Conservation (phyloP, 139 green algal genomes). For the Eudorina sp. region DNA sequence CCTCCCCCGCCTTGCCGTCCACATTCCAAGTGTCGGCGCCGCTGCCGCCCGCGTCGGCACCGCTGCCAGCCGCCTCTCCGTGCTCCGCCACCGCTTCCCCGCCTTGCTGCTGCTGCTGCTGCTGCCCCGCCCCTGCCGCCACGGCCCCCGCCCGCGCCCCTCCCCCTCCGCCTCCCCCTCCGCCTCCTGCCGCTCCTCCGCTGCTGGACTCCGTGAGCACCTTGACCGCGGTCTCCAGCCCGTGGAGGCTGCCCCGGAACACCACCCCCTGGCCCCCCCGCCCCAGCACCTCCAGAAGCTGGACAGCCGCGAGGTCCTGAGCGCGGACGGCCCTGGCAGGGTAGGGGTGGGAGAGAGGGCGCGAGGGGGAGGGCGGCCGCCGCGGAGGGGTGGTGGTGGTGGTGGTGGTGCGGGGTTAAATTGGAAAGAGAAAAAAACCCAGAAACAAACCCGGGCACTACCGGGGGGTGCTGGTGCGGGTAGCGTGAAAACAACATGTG, state of each 20-base stretch:
- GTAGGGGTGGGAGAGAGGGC: background rate
- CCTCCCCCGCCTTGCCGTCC: background rate
- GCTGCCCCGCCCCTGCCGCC: background rate
- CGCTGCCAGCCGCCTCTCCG: background rate
- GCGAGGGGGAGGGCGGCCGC: too few relatives aligned
- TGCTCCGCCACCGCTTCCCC: background rate
- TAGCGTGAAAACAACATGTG: too few relatives aligned
- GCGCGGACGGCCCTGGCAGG: background rate
- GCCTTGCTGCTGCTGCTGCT: background rate
- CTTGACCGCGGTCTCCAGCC: constrained; percentile 39
- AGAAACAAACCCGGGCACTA: too few relatives aligned
- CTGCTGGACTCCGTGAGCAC: background rate
- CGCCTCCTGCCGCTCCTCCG: background rate
- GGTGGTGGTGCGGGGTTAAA: too few relatives aligned
- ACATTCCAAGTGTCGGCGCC: background rate
- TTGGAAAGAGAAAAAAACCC: too few relatives aligned
- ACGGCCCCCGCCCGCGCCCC: background rate
- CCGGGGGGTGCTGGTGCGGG: too few relatives aligned
- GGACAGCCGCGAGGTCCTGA: constrained; percentile 8
- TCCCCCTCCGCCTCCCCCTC: background rate
- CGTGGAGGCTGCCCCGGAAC: constrained; percentile 23
- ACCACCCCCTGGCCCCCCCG: constrained; percentile 39
- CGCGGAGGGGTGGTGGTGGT: too few relatives aligned
- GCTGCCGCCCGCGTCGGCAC: background rate
- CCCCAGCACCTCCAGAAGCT: constrained; percentile 33